Evolutionary conservation across 345 rosid species (phyloP).

Genomic region (Gossypium rotundifolium): DNA sequence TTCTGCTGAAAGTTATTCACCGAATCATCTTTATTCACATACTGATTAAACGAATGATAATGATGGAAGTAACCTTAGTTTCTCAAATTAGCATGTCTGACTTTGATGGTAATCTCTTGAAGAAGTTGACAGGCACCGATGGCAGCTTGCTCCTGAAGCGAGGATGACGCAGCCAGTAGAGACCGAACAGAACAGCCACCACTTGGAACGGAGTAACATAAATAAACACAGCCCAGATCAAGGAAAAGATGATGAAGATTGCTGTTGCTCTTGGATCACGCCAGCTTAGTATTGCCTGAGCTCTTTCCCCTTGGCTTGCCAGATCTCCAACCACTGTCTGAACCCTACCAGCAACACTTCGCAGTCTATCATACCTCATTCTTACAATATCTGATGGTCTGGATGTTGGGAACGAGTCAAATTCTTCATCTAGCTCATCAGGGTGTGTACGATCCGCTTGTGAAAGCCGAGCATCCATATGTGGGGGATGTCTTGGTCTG

Average conservation of each 20-base stretch:
- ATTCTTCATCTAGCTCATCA: constrained; percentile 95
- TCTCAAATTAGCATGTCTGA: constrained; percentile 72
- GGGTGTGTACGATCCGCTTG: constrained; percentile 63
- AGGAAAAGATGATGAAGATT: constrained; percentile 61
- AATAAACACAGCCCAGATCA: constrained; percentile 71
- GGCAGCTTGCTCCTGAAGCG: constrained; percentile 84
- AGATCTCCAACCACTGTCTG: constrained; percentile 85
- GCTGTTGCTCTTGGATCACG: constrained; percentile 91
- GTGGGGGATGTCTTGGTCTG: constrained; percentile 82
- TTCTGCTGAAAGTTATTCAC: constrained; percentile 5
- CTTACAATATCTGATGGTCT: constrained; percentile 55
- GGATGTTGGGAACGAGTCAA: constrained; percentile 65
- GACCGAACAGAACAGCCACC: constrained; percentile 59
- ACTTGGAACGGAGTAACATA: constrained; percentile 88
- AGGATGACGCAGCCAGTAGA: constrained; percentile 86
- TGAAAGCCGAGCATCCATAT: constrained; percentile 85
- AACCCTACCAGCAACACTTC: constrained; percentile 76
- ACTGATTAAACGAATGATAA: not conserved
- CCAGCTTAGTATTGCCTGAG: constrained; percentile 88
- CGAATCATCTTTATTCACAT: constrained; percentile 8
- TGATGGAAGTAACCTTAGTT: not conserved
- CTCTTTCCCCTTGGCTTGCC: constrained; percentile 86
- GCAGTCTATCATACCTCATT: constrained; percentile 76
- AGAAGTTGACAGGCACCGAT: constrained; percentile 87
- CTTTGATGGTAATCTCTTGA: constrained; percentile 90